Evolutionary conservation across 148 eudicot species (phyloP).

Genomic region (Limonium bicolor): DNA sequence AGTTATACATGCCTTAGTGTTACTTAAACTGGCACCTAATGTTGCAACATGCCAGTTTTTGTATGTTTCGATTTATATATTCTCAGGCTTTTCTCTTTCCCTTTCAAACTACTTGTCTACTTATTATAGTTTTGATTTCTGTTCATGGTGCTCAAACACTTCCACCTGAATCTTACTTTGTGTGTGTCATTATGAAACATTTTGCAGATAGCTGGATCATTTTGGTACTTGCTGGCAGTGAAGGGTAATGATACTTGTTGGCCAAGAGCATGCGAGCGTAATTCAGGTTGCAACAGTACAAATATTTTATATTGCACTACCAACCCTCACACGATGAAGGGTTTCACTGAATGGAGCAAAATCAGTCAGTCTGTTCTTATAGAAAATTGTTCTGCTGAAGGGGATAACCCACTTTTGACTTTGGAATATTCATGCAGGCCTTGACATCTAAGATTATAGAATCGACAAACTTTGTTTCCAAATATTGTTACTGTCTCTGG

Average conservation of each 20-base stretch:
- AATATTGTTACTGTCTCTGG: conserved; percentile 95
- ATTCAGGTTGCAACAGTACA: conserved; percentile 13
- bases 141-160: too few relatives aligned
- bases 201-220: conserved; percentile 82
- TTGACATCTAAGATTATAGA: conserved; percentile 55
- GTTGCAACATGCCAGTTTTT: too few relatives aligned
- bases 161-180: too few relatives aligned
- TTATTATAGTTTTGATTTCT: too few relatives aligned
- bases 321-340: conserved; percentile 18
- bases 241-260: conserved; percentile 86
- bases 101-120: too few relatives aligned
- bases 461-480: conserved; percentile 36
- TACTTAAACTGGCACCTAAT: too few relatives aligned
- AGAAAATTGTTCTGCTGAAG: conserved; percentile 27
- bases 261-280: conserved; percentile 51
- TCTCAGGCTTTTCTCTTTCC: too few relatives aligned
- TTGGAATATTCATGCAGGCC: conserved; percentile 81
- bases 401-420: conserved; percentile 54
- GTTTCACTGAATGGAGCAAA: conserved; percentile 33
- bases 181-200: too few relatives aligned
- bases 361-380: conserved; percentile 32
- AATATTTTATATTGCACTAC: conserved; percentile 71
- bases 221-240: conserved; percentile 85
- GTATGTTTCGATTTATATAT: too few relatives aligned
- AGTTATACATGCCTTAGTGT: too few relatives aligned